Percentiles rank a stretch among this genome's conserved stretches.
Conservation (phyloP, 257 asterid species). For the Nicotiana obtusifolia region DNA sequence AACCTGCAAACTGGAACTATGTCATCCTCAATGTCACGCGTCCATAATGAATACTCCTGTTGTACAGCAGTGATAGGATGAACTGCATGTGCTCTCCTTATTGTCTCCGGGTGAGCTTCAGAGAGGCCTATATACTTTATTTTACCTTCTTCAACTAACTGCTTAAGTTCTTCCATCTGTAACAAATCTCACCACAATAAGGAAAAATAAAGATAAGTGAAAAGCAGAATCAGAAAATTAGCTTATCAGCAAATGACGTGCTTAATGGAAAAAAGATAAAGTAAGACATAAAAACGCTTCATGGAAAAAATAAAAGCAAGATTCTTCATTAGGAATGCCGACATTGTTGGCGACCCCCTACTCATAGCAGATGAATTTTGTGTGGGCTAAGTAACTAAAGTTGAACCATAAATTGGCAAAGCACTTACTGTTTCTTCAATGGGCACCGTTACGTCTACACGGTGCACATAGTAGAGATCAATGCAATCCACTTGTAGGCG, state of each 20-base stretch:
- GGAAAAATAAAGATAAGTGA: neutral
- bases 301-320: neutral
- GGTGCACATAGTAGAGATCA: slow-evolving; percentile 54
- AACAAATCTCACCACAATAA: neutral
- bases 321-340: neutral
- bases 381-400: neutral
- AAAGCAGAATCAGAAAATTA: no score
- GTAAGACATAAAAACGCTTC: neutral
- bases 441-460: slow-evolving; percentile 47
- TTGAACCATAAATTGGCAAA: neutral
- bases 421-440: slow-evolving; percentile 59
- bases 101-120: slow-evolving; percentile 55
- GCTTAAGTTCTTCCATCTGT: slow-evolving; percentile 54
- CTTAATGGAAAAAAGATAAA: neutral
- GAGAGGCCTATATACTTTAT: slow-evolving; percentile 59
- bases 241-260: no score
- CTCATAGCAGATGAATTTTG: neutral
- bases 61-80: slow-evolving; percentile 62
- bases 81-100: slow-evolving; percentile 58
- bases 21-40: slow-evolving; percentile 53
- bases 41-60: slow-evolving; percentile 62
- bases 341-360: neutral
- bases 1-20: slow-evolving; percentile 52
- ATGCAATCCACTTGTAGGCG: slow-evolving; percentile 55
- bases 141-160: slow-evolving; percentile 55